phyloP scores from a whole-genome alignment of 192 early-diverging fungal genomes.

The Coemansia sp. region DNA sequence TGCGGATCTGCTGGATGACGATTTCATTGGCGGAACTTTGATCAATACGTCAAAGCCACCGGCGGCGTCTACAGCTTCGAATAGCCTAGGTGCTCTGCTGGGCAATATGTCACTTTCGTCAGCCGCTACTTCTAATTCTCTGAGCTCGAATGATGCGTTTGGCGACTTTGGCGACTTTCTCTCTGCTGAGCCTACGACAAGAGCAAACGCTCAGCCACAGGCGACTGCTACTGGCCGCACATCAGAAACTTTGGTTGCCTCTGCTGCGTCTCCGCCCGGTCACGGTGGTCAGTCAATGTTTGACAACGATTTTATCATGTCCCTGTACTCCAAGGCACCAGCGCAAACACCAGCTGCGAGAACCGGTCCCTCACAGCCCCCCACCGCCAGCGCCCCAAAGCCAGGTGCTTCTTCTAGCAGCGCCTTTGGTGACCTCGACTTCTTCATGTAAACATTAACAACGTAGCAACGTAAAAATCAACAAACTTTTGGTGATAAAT shows the following conservation, averaged over 20 bases:
- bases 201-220: background rate
- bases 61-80: conserved; percentile 1
- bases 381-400: conserved; percentile 12
- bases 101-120: conserved; percentile 31
- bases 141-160: conserved; percentile 44
- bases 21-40: conserved; percentile 30
- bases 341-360: background rate
- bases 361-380: conserved; percentile 2
- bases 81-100: conserved; percentile 29
- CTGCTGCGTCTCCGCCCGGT: conserved; percentile 8
- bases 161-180: conserved; percentile 58
- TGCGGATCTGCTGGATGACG: conserved; percentile 25
- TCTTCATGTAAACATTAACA: conserved; percentile 22
- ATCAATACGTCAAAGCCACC: conserved; percentile 1
- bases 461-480: too few relatives aligned
- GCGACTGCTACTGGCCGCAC: conserved; percentile 1
- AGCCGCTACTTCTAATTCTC: conserved; percentile 8
- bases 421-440: conserved; percentile 31
- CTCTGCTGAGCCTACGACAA: conserved; percentile 26
- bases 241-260: background rate
- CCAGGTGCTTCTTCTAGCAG: conserved; percentile 11
- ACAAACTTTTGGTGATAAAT: too few relatives aligned
- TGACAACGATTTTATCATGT: conserved; percentile 58
- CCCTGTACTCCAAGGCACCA: conserved; percentile 43
- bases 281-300: conserved; percentile 30